Conservation (phyloP, 2,329 filamentous ascomycete genomes). For the Aspergillus quadrilineatus region DNA sequence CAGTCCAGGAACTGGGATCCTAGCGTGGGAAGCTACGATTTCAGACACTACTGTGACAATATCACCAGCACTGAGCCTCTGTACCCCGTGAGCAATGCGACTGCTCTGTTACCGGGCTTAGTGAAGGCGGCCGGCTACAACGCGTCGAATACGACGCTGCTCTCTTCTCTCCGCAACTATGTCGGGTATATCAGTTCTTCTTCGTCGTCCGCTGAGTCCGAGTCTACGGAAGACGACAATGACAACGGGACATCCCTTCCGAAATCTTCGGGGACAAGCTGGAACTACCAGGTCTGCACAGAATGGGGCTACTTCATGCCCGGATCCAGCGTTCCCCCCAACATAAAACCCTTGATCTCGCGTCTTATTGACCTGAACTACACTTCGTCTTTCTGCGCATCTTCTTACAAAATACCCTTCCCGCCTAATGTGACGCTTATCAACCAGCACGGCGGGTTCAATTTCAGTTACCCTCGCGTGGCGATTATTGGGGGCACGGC, state of each 20-base stretch:
- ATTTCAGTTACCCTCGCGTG: conserved; percentile 71
- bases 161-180: conserved; percentile 57
- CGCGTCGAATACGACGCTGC: conserved; percentile 42
- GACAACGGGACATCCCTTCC: conserved; percentile 4
- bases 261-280: conserved; percentile 46
- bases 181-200: conserved; percentile 54
- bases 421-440: conserved; percentile 64
- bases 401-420: conserved; percentile 67
- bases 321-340: conserved; percentile 65
- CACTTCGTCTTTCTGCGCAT: conserved; percentile 60
- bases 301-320: conserved; percentile 77
- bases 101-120: conserved; percentile 29
- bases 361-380: conserved; percentile 67
- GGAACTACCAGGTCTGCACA: conserved; percentile 60
- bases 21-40: conserved; percentile 48
- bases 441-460: conserved; percentile 74
- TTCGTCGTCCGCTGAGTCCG: conserved; percentile 28
- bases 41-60: conserved; percentile 57
- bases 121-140: conserved; percentile 17
- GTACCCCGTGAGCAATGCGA: conserved; percentile 36
- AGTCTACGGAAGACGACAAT: background rate
- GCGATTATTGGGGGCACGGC: conserved; percentile 74
- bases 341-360: conserved; percentile 68
- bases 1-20: conserved; percentile 63
- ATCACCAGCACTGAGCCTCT: conserved; percentile 50